Base-by-base conservation (phyloP, 2,329 filamentous ascomycete species). In the Microcera coccophila region DNA sequence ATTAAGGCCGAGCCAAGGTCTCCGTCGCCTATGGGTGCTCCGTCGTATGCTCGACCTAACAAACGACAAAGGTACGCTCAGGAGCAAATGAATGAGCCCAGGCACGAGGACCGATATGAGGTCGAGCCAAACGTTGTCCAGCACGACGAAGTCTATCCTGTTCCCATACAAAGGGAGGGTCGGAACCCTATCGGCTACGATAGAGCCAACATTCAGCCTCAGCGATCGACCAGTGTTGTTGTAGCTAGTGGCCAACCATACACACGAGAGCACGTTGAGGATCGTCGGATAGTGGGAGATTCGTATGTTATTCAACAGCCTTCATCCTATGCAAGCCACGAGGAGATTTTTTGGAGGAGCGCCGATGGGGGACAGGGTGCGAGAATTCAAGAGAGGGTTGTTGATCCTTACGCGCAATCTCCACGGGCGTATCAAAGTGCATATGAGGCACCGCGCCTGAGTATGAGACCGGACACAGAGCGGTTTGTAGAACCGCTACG, bases 1-100 rank as follows among this genome's bases (percentile, higher is more conserved):
- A 82, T 85, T 54, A 85, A 85, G 56, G 66, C 74, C 18, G 82
- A 85, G 58, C 81, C 81, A n/a, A 72, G 70, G 36, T 85, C 82
- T 2, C 75, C 78, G 2, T 84, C 81, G 5, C 81, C 79, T 8
- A 62, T 82, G 38, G 67, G 67, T 47, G 72, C 72, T 15, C 72
- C 73, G n/a, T 69, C 75, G n/a, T 71, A 74, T 46, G 62, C 71
- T 22, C 72, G 78, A 37, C 75, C 80, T 9, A 69, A 67, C 52
- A 84, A 84, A 59, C 74, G 80, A 38, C 73, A 74, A 54, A 73
- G 74, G 48, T 71, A 77, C 35, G 62, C 64, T 20, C 63, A 68
- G 34, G 68, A 66, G 37, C 70, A 71, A 43, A 64, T 47, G 38
- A 54, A 59, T 22, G 61, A 58, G 16, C 34, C 52, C 36, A 50